phyloP scores from a whole-genome alignment of 768 basidiomycete genomes.

The Termitomyces sp. region DNA sequence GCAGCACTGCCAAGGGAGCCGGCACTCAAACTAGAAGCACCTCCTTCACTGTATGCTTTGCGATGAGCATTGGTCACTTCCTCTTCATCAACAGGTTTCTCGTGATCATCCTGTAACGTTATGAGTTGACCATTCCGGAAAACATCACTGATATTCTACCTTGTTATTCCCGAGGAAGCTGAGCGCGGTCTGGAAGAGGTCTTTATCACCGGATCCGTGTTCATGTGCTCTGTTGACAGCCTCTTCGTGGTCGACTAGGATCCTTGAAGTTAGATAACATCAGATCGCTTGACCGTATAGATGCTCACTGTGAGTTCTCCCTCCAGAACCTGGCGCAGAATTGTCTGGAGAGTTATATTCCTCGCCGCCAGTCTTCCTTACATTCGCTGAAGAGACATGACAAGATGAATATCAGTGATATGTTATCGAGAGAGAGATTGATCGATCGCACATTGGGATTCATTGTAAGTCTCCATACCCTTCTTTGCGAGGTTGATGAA shows the following conservation, averaged over 20 bases:
- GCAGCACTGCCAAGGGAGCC: constrained; percentile 72
- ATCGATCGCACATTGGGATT: constrained; percentile 39
- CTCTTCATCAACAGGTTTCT: constrained; percentile 64
- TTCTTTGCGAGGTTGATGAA: constrained; percentile 72
- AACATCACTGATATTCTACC: constrained; percentile 25
- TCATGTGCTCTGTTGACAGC: constrained; percentile 52
- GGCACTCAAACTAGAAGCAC: constrained; percentile 52
- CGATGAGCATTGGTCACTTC: constrained; percentile 58
- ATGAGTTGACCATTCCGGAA: not conserved
- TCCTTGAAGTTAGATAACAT: not conserved
- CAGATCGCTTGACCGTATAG: not conserved
- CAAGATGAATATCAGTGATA: constrained; percentile 12
- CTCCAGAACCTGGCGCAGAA: constrained; percentile 22
- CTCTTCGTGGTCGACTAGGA: constrained; percentile 60
- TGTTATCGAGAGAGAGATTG: constrained; percentile 7
- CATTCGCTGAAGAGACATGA: constrained; percentile 30
- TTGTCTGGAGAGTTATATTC: constrained; percentile 61
- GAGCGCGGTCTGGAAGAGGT: constrained; percentile 55
- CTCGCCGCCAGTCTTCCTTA: constrained; percentile 57
- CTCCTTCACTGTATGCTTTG: constrained; percentile 54
- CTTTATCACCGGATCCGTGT: constrained; percentile 54
- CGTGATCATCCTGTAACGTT: constrained; percentile 41
- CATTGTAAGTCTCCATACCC: constrained; percentile 51
- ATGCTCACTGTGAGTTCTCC: constrained; percentile 29
- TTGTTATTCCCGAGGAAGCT: constrained; percentile 49